A percentile compares a stretch with the other conserved stretches of the same genome.
These are phyloP conservation scores for Rubia yunnanensis DNA, from an alignment of 257 asterid genomes.

Conservation along the genomic window DNA sequence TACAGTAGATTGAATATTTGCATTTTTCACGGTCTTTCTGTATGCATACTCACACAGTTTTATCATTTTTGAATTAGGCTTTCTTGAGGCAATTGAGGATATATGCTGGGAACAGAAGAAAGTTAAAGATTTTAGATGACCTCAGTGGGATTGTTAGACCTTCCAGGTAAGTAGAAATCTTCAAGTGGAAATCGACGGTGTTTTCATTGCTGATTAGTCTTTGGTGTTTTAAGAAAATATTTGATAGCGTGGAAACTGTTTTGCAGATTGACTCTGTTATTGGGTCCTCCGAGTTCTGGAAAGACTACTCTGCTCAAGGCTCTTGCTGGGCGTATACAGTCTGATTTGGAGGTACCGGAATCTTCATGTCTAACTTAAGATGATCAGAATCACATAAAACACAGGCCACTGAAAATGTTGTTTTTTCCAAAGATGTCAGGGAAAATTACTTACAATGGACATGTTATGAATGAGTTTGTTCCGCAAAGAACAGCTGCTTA, in stretches of 20 bases:
- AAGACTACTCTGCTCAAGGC: conserved; percentile 83
- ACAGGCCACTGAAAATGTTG: conserved; percentile 17
- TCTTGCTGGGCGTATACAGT: conserved; percentile 80
- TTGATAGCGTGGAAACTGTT: conserved; percentile 13
- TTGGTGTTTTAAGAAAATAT: conserved; percentile 8
- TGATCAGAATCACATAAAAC: neutral
- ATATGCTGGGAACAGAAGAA: conserved; percentile 49
- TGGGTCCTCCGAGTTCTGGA: conserved; percentile 99
- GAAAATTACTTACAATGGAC: conserved; percentile 83
- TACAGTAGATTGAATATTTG: conserved; percentile 14
- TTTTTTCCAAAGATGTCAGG: conserved; percentile 71
- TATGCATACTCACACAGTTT: neutral
- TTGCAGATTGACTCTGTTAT: conserved; percentile 68
- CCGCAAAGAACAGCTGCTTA: conserved; percentile 87
- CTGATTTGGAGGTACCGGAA: conserved; percentile 71
- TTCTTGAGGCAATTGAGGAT: conserved; percentile 59
- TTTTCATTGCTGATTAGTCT: neutral
- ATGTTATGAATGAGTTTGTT: conserved; percentile 73
- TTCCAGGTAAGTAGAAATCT: conserved; percentile 58
- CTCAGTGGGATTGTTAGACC: conserved; percentile 88
- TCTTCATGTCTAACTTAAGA: neutral
- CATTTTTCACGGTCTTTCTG: neutral
- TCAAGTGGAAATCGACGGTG: too few species aligned
- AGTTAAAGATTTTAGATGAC: conserved; percentile 65
- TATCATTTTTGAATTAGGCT: conserved; percentile 36